Evolutionary conservation across 2,329 filamentous ascomycete genomes (phyloP).

Genomic region (Pseudogymnoascus sp.): DNA sequence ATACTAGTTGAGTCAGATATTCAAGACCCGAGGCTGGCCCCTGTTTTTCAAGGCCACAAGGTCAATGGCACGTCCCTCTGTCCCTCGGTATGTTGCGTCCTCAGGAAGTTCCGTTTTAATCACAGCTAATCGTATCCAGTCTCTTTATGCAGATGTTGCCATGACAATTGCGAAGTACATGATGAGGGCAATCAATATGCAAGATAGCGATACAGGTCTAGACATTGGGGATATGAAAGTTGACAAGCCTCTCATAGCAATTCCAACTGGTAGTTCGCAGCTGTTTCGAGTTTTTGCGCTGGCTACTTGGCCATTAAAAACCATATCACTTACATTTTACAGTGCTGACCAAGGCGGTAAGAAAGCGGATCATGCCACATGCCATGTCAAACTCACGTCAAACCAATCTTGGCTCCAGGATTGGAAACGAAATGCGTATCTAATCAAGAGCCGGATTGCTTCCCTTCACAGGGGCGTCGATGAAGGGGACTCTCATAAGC

Average conservation of each 20-base stretch:
- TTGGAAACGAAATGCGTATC: slow-evolving; percentile 47
- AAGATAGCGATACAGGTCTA: slow-evolving; percentile 25
- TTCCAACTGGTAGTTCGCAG: slow-evolving; percentile 32
- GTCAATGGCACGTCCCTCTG: slow-evolving; percentile 51
- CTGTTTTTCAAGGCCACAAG: slow-evolving; percentile 48
- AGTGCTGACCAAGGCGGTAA: slow-evolving; percentile 43
- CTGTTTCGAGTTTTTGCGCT: slow-evolving; percentile 43
- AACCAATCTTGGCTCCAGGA: slow-evolving; percentile 41
- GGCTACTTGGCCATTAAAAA: slow-evolving; percentile 37
- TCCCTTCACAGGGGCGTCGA: slow-evolving; percentile 37
- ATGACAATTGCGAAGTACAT: slow-evolving; percentile 51
- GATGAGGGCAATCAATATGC: slow-evolving; percentile 33
- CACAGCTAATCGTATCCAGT: slow-evolving; percentile 13
- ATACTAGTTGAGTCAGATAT: slow-evolving; percentile 47
- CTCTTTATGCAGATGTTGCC: slow-evolving; percentile 53
- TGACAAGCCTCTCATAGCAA: slow-evolving; percentile 43
- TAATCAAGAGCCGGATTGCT: slow-evolving; percentile 39
- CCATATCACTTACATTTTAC: slow-evolving; percentile 37
- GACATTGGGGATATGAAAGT: slow-evolving; percentile 49
- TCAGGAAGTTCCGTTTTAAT: too few species aligned
- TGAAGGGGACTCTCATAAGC: slow-evolving; percentile 36
- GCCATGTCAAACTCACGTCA: slow-evolving; percentile 43
- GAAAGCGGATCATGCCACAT: slow-evolving; percentile 41
- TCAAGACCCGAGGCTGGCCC: slow-evolving; percentile 14
- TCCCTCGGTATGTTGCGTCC: slow-evolving; percentile 18